These are phyloP conservation scores for Prunus davidiana DNA, from an alignment of 306 rosid genomes.

Conservation along the genomic window DNA sequence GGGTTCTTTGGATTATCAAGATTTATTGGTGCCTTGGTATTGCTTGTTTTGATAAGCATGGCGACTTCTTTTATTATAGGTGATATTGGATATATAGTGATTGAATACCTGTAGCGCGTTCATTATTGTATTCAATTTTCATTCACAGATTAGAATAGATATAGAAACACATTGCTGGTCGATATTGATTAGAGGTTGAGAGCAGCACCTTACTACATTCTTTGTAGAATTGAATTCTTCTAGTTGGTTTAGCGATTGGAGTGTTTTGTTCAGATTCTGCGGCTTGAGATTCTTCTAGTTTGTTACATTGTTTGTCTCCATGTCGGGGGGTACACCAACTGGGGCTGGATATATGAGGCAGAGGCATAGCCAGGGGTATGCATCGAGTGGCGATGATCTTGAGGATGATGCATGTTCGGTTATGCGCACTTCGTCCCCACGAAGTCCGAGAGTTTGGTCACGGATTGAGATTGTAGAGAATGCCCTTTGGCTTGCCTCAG, in stretches of 20 bases:
- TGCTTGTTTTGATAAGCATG: conserved; percentile 14
- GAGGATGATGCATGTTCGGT: conserved; percentile 96
- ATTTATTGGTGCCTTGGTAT: conserved; percentile 18
- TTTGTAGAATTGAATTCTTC: not conserved
- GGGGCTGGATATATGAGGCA: conserved; percentile 87
- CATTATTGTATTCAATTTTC: not conserved
- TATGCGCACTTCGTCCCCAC: conserved; percentile 38
- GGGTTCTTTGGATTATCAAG: conserved; percentile 30
- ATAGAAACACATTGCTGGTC: conserved; percentile 22
- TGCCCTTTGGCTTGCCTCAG: conserved; percentile 85
- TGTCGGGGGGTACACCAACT: conserved; percentile 85
- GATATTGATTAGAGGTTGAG: conserved; percentile 18
- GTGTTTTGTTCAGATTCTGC: conserved; percentile 23
- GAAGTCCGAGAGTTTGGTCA: conserved; percentile 50
- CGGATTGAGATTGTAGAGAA: conserved; percentile 72
- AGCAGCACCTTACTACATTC: not conserved
- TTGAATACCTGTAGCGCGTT: not conserved
- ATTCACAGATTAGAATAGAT: not conserved
- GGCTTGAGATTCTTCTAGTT: conserved; percentile 27
- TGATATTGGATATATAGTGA: conserved; percentile 14
- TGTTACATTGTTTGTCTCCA: conserved; percentile 31
- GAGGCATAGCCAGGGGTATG: conserved; percentile 96
- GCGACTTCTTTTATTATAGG: conserved; percentile 25
- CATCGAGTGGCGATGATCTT: conserved; percentile 89
- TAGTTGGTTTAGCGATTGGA: conserved; percentile 24